Evolutionary conservation across 2,329 filamentous ascomycete genomes (phyloP), one percentile per base, ranked within the genome.

Genomic region (Uncinocarpus reesii): DNA sequence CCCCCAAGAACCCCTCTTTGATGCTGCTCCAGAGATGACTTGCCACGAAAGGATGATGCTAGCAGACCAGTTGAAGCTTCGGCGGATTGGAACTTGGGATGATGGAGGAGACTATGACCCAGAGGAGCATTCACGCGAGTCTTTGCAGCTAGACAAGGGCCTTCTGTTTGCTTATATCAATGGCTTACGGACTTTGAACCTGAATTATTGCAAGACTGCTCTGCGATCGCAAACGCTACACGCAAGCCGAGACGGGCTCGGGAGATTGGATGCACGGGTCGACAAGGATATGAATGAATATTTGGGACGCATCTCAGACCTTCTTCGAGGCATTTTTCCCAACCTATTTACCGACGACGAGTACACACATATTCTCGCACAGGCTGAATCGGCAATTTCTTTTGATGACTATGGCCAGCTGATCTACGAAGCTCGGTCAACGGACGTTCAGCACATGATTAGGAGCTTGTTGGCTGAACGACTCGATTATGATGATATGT

Each of bases 141-240:
- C 60, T 26, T 49, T 69, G 15, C 65, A 68, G 21, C 52, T 68
- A 18, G 67, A 70, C 48, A 63, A 62, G 35, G 57, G 60, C 23
- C 55, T 68, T 4, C 67, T 70, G 44, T 54, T 62, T 20, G 67
- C 66, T 8, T 68, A 66, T 53, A 65, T 70, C 55, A 69, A 69
- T 42, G 66, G 65, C 13, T 64, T 70, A n/a, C 62, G 63, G 28
- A 65, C 62, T 1, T 31, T 49, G 20, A 52, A 58, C 13, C 57
- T 61, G 23, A 52, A 56, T n/a, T 56, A 60, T 37, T 68, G 67
- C 51, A 61, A 60, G 46, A 47, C 55, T 2, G 60, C 61, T 31
- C 57, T 69, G 32, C 61, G 58, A 38, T 55, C 56, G 16, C 64
- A 60, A 49, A 52, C 52, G 6, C 48, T 55, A 10, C 47, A 52